Percentiles rank a stretch among this genome's conserved stretches.
These are phyloP conservation scores for Kwoniella botswanensis DNA, from an alignment of 768 basidiomycete species.

Conservation along the genomic window DNA sequence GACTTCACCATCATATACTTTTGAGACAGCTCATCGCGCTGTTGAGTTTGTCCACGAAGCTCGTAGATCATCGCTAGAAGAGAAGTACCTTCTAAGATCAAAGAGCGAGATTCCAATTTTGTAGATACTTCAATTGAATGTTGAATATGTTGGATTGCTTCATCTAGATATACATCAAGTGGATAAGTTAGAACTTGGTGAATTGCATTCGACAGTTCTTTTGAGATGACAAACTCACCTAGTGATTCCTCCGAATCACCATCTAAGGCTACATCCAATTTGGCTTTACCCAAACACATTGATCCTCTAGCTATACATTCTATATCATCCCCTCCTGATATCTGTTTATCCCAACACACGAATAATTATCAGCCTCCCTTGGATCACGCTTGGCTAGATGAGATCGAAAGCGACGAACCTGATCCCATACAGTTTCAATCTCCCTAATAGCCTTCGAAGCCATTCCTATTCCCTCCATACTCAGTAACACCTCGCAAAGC, in stretches of 20 bases:
- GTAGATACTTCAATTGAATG: constrained; percentile 17
- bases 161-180: background rate
- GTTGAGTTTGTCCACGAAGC: background rate
- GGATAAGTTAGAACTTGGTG: too few relatives aligned
- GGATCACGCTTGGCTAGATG: background rate
- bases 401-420: constrained; percentile 9
- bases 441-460: constrained; percentile 32
- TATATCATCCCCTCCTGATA: constrained; percentile 28
- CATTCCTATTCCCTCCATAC: constrained; percentile 39
- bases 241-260: background rate
- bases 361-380: background rate
- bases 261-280: constrained; percentile 21
- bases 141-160: constrained; percentile 19
- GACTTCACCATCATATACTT: constrained; percentile 10
- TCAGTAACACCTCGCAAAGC: constrained; percentile 41
- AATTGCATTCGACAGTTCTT: too few relatives aligned
- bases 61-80: constrained; percentile 26
- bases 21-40: constrained; percentile 2
- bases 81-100: constrained; percentile 18
- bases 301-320: constrained; percentile 31
- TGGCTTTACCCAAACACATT: constrained; percentile 37
- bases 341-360: background rate
- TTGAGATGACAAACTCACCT: background rate
- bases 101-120: constrained; percentile 22
- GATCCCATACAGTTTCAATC: constrained; percentile 45